These are phyloP conservation scores for Scolecobasidium constrictum DNA, from an alignment of 2,329 filamentous ascomycete species.

Conservation along the genomic window DNA sequence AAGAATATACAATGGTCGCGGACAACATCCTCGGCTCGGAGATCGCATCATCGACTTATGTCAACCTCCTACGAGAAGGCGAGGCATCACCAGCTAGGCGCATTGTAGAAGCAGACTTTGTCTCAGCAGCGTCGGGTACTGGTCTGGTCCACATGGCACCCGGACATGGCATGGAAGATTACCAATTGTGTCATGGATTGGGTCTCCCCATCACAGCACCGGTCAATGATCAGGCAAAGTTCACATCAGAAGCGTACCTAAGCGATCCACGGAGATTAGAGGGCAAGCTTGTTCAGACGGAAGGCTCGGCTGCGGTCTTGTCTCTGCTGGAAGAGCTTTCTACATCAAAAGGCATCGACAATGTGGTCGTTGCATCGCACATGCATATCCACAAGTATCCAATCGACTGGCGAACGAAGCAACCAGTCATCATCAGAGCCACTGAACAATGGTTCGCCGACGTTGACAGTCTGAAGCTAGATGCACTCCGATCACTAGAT, in stretches of 20 bases:
- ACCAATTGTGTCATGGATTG: conserved; percentile 62
- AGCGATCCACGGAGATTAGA: conserved; percentile 52
- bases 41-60: conserved; percentile 5
- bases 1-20: conserved; percentile 37
- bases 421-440: conserved; percentile 79
- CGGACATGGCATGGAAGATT: conserved; percentile 95
- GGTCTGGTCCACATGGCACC: conserved; percentile 92
- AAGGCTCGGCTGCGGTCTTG: conserved; percentile 60
- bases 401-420: conserved; percentile 94
- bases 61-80: background rate
- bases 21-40: conserved; percentile 19
- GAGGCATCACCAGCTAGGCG: conserved; percentile 51
- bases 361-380: conserved; percentile 56
- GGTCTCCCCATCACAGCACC: conserved; percentile 64
- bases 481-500: conserved; percentile 58
- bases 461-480: conserved; percentile 68
- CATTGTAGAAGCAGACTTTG: conserved; percentile 77
- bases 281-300: conserved; percentile 60
- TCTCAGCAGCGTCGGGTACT: conserved; percentile 80
- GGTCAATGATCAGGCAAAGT: conserved; percentile 69
- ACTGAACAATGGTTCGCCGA: conserved; percentile 98
- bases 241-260: conserved; percentile 70
- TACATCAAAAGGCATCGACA: background rate
- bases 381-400: conserved; percentile 84
- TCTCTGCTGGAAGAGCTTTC: conserved; percentile 42